Conservation (phyloP, 768 basidiomycete species). For the Pholiota microspora region DNA sequence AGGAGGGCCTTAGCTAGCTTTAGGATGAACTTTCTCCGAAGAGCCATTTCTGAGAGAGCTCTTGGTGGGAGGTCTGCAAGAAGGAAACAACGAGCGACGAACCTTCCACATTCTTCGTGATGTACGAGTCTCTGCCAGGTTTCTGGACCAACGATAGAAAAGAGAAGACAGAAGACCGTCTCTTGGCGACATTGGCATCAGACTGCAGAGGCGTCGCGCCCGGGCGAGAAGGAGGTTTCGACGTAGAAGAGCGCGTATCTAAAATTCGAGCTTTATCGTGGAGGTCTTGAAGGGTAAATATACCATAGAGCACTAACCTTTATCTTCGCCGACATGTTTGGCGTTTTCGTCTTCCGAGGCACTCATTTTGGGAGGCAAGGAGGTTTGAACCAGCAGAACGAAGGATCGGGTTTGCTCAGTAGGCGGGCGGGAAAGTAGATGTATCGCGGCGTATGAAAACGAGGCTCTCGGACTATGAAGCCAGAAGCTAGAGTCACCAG, state of each 20-base stretch:
- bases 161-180: conserved; percentile 13
- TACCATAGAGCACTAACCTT: neutral
- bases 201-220: conserved; percentile 12
- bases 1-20: conserved; percentile 86
- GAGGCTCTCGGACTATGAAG: too few relatives aligned
- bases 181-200: neutral
- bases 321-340: neutral
- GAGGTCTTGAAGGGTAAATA: neutral
- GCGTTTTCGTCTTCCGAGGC: neutral
- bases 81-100: conserved; percentile 3
- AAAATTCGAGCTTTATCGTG: neutral
- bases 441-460: too few relatives aligned
- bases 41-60: conserved; percentile 36
- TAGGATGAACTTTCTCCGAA: conserved; percentile 72
- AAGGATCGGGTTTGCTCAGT: neutral
- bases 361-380: neutral
- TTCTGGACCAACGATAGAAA: conserved; percentile 24
- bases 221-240: conserved; percentile 8
- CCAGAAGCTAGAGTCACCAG: too few relatives aligned
- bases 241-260: neutral
- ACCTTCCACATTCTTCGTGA: conserved; percentile 49
- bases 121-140: conserved; percentile 30
- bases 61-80: neutral
- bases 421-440: neutral
- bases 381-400: neutral